Conservation (phyloP, 192 early-diverging fungal genomes). For the Rhizoclosmatium sp. region DNA sequence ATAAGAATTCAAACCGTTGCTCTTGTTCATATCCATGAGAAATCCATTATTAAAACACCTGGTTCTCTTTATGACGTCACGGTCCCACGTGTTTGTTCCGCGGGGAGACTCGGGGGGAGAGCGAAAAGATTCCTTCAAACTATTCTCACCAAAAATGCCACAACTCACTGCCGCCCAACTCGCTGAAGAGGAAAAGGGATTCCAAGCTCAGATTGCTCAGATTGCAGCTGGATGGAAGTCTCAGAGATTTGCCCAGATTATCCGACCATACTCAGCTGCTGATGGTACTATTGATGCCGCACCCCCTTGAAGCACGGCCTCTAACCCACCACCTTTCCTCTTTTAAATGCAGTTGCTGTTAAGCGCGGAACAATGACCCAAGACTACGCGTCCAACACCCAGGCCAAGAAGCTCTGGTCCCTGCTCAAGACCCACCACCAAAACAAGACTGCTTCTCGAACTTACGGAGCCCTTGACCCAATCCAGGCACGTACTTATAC, state of each 20-base stretch:
- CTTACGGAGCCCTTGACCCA: conserved; percentile 94
- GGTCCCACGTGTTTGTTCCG: too few species aligned
- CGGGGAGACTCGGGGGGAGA: background rate
- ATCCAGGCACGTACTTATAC: conserved; percentile 51
- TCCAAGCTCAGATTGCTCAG: conserved; percentile 80
- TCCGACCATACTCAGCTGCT: conserved; percentile 79
- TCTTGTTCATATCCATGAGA: background rate
- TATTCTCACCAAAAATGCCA: conserved; percentile 15
- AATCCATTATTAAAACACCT: background rate
- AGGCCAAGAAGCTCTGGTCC: conserved; percentile 94
- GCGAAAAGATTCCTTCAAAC: background rate
- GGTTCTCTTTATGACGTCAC: too few species aligned
- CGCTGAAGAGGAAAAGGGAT: conserved; percentile 63
- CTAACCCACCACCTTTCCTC: background rate
- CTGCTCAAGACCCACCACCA: conserved; percentile 80
- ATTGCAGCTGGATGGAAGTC: conserved; percentile 90
- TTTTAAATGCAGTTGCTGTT: conserved; percentile 67
- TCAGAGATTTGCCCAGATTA: conserved; percentile 81
- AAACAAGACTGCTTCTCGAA: conserved; percentile 83
- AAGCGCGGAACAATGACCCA: conserved; percentile 86
- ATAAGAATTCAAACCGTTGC: too few species aligned
- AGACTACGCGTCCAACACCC: conserved; percentile 80
- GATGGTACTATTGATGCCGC: conserved; percentile 45
- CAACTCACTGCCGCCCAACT: conserved; percentile 24
- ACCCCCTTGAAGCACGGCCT: background rate